These are phyloP conservation scores for Lagenidium sp. DNA, from an alignment of 352 stramenopile genomes.

Conservation along the genomic window DNA sequence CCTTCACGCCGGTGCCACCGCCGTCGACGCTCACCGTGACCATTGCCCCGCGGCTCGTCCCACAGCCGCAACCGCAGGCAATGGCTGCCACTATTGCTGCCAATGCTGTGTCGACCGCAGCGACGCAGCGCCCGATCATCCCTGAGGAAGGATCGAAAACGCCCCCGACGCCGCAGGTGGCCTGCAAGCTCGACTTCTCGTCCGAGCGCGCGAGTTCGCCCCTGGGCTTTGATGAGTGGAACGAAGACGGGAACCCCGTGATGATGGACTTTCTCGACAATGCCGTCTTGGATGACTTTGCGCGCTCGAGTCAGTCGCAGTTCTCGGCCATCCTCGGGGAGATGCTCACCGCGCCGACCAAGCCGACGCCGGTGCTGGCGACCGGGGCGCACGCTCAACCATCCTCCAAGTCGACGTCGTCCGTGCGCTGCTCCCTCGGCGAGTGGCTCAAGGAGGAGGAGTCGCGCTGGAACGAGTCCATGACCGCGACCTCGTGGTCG, in stretches of 20 bases:
- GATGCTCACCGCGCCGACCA: neutral
- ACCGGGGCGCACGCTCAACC: conserved; percentile 1
- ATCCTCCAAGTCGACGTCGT: neutral
- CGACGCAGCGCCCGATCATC: conserved; percentile 1
- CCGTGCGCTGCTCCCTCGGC: conserved; percentile 22
- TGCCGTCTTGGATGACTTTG: conserved; percentile 32
- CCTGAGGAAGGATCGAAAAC: neutral
- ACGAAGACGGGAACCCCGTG: conserved; percentile 18
- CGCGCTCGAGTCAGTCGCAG: conserved; percentile 22
- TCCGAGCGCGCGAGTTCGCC: conserved; percentile 21
- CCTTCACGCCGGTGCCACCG: neutral
- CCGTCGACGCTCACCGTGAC: neutral
- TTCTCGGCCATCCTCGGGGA: conserved; percentile 13
- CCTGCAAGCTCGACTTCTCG: conserved; percentile 4
- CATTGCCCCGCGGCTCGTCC: no score
- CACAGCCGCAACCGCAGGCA: neutral
- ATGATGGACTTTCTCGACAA: conserved; percentile 36
- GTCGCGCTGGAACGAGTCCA: conserved; percentile 41
- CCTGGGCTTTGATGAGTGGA: conserved; percentile 59
- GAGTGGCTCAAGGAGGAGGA: conserved; percentile 57
- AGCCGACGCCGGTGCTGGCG: neutral
- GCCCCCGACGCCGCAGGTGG: neutral
- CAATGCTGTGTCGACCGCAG: neutral
- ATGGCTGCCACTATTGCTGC: neutral
- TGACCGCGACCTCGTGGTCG: conserved; percentile 44